These are phyloP conservation scores for Populus hybrid DNA, from an alignment of 441 rosid species.

Conservation along the genomic window DNA sequence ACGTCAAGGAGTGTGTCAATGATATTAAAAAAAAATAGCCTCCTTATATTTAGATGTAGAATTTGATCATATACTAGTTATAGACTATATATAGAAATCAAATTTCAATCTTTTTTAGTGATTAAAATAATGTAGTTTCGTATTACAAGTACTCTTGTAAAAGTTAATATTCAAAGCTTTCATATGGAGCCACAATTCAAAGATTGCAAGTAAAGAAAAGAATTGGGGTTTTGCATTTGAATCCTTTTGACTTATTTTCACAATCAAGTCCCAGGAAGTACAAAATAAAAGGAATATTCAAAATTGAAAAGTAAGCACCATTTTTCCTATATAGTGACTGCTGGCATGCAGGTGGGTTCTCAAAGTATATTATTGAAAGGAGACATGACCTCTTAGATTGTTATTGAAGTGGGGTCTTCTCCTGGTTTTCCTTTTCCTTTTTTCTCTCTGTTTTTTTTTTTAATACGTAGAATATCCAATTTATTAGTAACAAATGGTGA, in stretches of 20 bases:
- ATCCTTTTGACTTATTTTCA: constrained; percentile 20
- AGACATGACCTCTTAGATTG: constrained; percentile 21
- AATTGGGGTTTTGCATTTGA: background rate
- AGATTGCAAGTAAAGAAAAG: background rate
- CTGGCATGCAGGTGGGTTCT: constrained; percentile 1
- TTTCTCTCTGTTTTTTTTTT: background rate
- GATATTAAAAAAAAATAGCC: too few relatives aligned
- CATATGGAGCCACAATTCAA: background rate
- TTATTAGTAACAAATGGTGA: constrained; percentile 26
- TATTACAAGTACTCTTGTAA: background rate
- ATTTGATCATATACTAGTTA: too few relatives aligned
- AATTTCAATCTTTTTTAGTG: background rate
- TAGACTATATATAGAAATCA: too few relatives aligned
- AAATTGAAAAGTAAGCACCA: constrained; percentile 30
- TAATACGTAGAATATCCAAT: constrained; percentile 28
- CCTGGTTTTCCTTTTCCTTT: background rate
- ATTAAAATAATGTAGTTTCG: too few relatives aligned
- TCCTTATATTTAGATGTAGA: too few relatives aligned
- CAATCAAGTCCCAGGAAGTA: constrained; percentile 15
- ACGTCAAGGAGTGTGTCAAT: too few relatives aligned
- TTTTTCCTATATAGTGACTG: constrained; percentile 23
- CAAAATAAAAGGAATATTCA: constrained; percentile 34
- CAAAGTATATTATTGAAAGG: constrained; percentile 18
- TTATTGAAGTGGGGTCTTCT: background rate
- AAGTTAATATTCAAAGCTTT: too few relatives aligned